Base-by-base conservation (phyloP, 495 filamentous ascomycete species). In the Podospora pseudocomata region DNA sequence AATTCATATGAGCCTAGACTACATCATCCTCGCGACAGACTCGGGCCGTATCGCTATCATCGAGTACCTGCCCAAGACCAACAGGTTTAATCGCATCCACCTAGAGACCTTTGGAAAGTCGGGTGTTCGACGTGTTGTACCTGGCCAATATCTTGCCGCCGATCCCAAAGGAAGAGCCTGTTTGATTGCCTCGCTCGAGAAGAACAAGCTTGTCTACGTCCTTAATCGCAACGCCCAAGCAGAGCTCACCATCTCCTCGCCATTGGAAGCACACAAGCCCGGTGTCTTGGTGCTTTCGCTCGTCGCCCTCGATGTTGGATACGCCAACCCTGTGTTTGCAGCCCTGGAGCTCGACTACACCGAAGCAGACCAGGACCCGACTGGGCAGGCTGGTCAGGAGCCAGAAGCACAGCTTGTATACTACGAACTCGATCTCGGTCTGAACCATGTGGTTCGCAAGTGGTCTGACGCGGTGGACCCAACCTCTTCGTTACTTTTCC, bases 201-300 rank as follows among this genome's bases (percentile, higher is more conserved):
- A 99, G 87, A 98, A 98, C 80, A 98, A 98, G 81, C 91, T 99
- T 72, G 96, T 98, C 75, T 99, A 98, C 79, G 94, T 98, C 74
- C 85, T 99, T 65, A 97, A 97, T 81, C 90, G 96, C 54, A 96
- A 97, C 80, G 86, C 93, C 53, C 92, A 97, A 80, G 93, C 92
- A 39, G 93, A 97, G 76, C 85, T 98, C 74, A 95, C 93, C 28
- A 98, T 98, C 54, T 99, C 96, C 5, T 97, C 94, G 18, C 94
- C 96, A 1, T 82, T 98, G n/a, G 96, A 98, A 80, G 96, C 96
- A 5, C 95, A 98, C 79, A 96, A 93, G 78, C 87, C 92, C n/a
- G 93, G 96, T 65, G 95, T 92, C 1, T 77, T 98, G 63, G 93
- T 97, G 18, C 93, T 97, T 68, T 91, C 91, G 9, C 79, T 98